Evolutionary conservation across 805 yeast species (phyloP).

Genomic region (Suhomyces prunicola): DNA sequence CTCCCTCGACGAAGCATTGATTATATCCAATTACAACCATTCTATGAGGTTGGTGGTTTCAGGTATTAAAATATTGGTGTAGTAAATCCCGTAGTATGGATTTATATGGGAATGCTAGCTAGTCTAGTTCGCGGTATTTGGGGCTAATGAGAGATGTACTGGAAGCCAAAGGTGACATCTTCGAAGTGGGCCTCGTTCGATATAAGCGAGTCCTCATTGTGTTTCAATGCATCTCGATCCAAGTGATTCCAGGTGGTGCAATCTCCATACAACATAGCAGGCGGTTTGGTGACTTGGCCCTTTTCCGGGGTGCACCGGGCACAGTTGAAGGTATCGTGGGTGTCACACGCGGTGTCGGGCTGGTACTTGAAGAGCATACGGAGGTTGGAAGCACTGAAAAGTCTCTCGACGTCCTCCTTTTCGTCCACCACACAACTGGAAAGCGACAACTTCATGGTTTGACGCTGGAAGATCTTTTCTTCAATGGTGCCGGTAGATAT

Average conservation of each 20-base stretch:
- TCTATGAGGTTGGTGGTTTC: no score
- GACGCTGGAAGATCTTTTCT: constrained; percentile 94
- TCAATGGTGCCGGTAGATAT: constrained; percentile 94
- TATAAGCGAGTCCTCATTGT: constrained; percentile 74
- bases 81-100: no score
- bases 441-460: constrained; percentile 86
- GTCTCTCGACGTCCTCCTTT: constrained; percentile 88
- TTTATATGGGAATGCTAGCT: no score
- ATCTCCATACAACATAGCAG: constrained; percentile 95
- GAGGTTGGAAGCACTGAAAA: constrained; percentile 80
- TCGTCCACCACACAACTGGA: constrained; percentile 97
- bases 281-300: constrained; percentile 60
- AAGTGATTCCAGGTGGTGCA: constrained; percentile 97
- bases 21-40: no score
- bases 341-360: constrained; percentile 71
- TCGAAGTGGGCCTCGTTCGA: constrained; percentile 66
- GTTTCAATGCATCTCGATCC: constrained; percentile 54
- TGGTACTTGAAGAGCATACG: constrained; percentile 72
- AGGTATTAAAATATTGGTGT: no score
- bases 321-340: constrained; percentile 90
- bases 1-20: no score
- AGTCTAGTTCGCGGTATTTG: no score
- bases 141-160: constrained; percentile 65
- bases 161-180: constrained; percentile 84
- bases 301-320: constrained; percentile 58